Percentiles rank a stretch among this genome's conserved stretches.
These are phyloP conservation scores for Boletus hoseneyae DNA, from an alignment of 1,284 basidiomycete species.

Conservation along the genomic window DNA sequence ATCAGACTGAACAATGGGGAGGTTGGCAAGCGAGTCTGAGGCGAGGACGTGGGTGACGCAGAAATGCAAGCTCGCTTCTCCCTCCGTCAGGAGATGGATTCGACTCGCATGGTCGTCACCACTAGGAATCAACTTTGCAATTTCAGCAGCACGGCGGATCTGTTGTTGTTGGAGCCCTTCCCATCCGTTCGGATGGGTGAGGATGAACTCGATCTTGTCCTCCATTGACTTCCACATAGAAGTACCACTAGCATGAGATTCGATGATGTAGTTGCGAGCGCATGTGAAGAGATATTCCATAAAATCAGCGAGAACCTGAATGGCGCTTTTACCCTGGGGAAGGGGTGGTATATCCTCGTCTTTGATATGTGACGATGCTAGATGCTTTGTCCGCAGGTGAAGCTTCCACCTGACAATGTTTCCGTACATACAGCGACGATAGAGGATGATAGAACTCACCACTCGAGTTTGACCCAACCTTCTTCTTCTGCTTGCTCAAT, in stretches of 20 bases:
- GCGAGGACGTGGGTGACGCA: conserved; percentile 35
- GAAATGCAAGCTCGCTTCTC: conserved; percentile 47
- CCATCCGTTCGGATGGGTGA: conserved; percentile 46
- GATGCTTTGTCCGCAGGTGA: conserved; percentile 41
- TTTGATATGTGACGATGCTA: conserved; percentile 9
- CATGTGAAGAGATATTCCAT: conserved; percentile 46
- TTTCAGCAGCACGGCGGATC: conserved; percentile 32
- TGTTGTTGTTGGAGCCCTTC: conserved; percentile 28
- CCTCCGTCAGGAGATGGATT: conserved; percentile 45
- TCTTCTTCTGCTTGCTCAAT: conserved; percentile 43
- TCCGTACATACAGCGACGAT: neutral
- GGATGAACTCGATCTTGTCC: conserved; percentile 33
- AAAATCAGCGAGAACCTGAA: conserved; percentile 51
- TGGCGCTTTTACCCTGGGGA: conserved; percentile 41
- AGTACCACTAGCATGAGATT: conserved; percentile 42
- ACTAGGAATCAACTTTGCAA: conserved; percentile 30
- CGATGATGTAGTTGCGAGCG: conserved; percentile 43
- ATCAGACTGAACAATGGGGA: conserved; percentile 15
- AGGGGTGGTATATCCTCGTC: conserved; percentile 39
- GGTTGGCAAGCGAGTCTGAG: conserved; percentile 9
- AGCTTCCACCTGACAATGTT: conserved; percentile 52
- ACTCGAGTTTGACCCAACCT: conserved; percentile 44
- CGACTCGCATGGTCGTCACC: conserved; percentile 26
- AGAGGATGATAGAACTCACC: conserved; percentile 33
- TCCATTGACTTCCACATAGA: conserved; percentile 35